Base-by-base conservation (phyloP, 2,329 filamentous ascomycete genomes). In the Calonectria hawksworthii region DNA sequence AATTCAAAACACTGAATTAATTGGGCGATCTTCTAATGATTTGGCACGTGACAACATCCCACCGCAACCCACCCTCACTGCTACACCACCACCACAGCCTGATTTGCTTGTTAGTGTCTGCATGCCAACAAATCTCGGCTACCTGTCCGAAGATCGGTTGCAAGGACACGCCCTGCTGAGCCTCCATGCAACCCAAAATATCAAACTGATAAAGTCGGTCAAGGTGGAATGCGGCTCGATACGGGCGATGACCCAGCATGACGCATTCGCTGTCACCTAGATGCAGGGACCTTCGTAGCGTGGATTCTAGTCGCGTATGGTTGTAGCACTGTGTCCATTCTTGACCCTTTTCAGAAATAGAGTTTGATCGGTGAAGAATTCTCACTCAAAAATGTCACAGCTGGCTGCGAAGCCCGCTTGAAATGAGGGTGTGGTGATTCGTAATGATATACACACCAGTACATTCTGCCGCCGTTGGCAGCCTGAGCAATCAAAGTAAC, bases 281-380 rank as follows among this genome's bases (percentile, higher is more conserved):
- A 72, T 50, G 71, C 59, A 65, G 56, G 65, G 21, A 68, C 47
- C 56, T 30, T 69, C 34, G 41, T 54, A 63, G 50, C 44, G 67
- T 47, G n/a, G 32, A 54, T 47, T 51, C 52, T 23, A 50, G 36
- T 30, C 36, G 38, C 30, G 64, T 47, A 23, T 23, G 30, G 23
- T 70, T 36, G 51, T 26, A 30, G 52, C 51, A 61, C 67, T 70
- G 52, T 47, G 44, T 30, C 44, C 47, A 52, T 41, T 64, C 56
- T 41, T 64, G 56, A 26, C 16, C 26, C 34, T 36, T 70, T 70
- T 47, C 21, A 66, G 47, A 65, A 44, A 56, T 71, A 61, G 64
- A 68, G 52, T 72, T 72, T 47, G 18, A 51, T 61, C 30, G 51
- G 32, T 52, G 30, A 67, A 56, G 16, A 50, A 59, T 38, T 59